A percentile compares a stretch with the other conserved stretches of the same genome.
Conservation (phyloP, 805 yeast genomes). For the Starmera dryadoides region DNA sequence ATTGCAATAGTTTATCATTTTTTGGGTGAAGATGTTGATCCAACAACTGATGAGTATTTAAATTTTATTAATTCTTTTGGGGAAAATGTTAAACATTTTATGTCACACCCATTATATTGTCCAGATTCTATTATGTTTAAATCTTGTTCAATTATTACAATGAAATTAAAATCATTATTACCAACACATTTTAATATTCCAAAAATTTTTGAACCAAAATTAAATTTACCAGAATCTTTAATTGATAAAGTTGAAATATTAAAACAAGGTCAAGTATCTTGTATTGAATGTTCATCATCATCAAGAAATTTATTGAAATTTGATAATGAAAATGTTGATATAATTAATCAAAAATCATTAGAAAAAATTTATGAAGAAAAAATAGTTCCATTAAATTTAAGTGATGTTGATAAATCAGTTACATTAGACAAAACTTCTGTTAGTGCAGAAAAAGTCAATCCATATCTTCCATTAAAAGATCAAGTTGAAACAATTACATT, state of each 20-base stretch:
- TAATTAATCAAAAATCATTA: conserved; percentile 18
- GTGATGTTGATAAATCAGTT: conserved; percentile 4
- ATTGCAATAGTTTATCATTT: conserved; percentile 66
- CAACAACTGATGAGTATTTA: conserved; percentile 34
- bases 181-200: conserved; percentile 33
- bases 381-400: conserved; percentile 17
- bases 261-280: conserved; percentile 14
- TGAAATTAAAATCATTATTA: conserved; percentile 53
- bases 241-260: conserved; percentile 10
- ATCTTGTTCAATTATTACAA: conserved; percentile 42
- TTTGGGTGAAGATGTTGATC: conserved; percentile 55
- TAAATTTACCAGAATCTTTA: conserved; percentile 20
- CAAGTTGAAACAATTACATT: conserved; percentile 66
- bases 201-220: conserved; percentile 21
- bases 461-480: conserved; percentile 26
- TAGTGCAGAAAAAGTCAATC: conserved; percentile 11
- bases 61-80: conserved; percentile 52
- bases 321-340: conserved; percentile 6
- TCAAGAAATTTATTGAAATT: conserved; percentile 7
- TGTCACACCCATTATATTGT: conserved; percentile 65
- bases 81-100: conserved; percentile 43
- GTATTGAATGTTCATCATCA: conserved; percentile 12
- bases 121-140: conserved; percentile 55
- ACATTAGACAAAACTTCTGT: conserved; percentile 9
- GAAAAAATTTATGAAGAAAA: conserved; percentile 16